These are phyloP conservation scores for Pholiota conissans DNA, from an alignment of 768 basidiomycete genomes.

Conservation along the genomic window DNA sequence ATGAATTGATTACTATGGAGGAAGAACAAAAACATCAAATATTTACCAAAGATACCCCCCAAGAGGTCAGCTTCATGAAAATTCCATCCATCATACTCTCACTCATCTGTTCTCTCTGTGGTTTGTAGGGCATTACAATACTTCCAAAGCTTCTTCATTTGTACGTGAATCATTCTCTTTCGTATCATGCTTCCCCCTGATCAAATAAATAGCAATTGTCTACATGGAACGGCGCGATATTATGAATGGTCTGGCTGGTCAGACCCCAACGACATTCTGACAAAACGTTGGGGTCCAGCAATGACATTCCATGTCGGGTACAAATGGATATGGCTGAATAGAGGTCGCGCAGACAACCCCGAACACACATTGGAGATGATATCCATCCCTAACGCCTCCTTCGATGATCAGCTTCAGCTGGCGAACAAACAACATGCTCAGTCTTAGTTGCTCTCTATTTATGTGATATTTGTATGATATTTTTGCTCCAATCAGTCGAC, in stretches of 20 bases:
- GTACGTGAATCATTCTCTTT: slow-evolving; percentile 31
- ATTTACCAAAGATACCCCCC: slow-evolving; percentile 37
- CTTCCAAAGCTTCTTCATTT: slow-evolving; percentile 52
- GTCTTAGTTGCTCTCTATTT: neutral
- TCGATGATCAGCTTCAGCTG: slow-evolving; percentile 37
- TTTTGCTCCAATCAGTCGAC: neutral
- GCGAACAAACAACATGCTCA: neutral
- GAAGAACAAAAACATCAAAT: slow-evolving; percentile 35
- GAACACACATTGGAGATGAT: slow-evolving; percentile 29
- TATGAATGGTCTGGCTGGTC: slow-evolving; percentile 48
- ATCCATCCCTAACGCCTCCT: slow-evolving; percentile 33
- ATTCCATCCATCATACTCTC: neutral
- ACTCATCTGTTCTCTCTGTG: neutral
- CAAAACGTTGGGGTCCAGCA: slow-evolving; percentile 42
- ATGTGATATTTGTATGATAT: neutral
- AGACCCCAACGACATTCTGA: slow-evolving; percentile 38
- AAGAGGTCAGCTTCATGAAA: slow-evolving; percentile 26
- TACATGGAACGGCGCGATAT: slow-evolving; percentile 40
- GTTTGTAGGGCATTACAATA: slow-evolving; percentile 32
- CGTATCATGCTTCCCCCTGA: neutral
- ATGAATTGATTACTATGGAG: slow-evolving; percentile 33
- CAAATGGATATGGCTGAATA: slow-evolving; percentile 54
- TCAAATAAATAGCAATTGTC: slow-evolving; percentile 34
- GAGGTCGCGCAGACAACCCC: slow-evolving; percentile 16
- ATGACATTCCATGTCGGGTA: slow-evolving; percentile 45